Percentiles rank a stretch among this genome's conserved stretches.
phyloP scores from a whole-genome alignment of 495 filamentous ascomycete genomes.

The Hyaloscypha finlandica region DNA sequence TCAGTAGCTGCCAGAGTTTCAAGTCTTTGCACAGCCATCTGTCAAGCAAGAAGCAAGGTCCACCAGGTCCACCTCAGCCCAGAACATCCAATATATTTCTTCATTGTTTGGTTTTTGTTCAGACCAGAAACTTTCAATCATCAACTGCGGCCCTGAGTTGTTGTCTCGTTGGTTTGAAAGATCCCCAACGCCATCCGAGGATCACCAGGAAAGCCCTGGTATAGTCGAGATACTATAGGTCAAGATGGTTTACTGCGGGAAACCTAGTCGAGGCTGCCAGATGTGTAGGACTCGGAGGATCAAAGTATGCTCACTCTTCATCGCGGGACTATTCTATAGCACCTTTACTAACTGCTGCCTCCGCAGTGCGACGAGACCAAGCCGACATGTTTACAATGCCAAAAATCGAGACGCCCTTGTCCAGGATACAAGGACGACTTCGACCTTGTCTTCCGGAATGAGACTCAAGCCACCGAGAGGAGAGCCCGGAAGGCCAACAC shows the following conservation, averaged over 20 bases:
- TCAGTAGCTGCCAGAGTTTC: constrained; percentile 21
- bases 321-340: not conserved
- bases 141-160: not conserved
- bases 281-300: constrained; percentile 70
- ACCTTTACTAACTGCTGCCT: constrained; percentile 6
- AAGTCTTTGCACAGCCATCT: constrained; percentile 12
- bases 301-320: constrained; percentile 55
- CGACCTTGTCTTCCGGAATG: constrained; percentile 67
- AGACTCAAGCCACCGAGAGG: constrained; percentile 60
- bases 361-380: constrained; percentile 69
- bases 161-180: not conserved
- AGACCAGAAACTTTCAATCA: not conserved
- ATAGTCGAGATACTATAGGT: constrained; percentile 3
- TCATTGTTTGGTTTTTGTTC: not conserved
- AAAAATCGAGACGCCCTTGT: constrained; percentile 65
- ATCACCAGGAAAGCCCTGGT: constrained; percentile 5
- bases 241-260: constrained; percentile 73
- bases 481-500: constrained; percentile 38
- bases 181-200: not conserved
- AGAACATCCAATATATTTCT: not conserved
- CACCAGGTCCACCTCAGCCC: not conserved
- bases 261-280: constrained; percentile 72
- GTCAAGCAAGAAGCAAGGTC: constrained; percentile 13
- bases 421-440: constrained; percentile 71
- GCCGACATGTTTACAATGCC: constrained; percentile 68